Conservation (phyloP, 2,329 filamentous ascomycete genomes). For the Neospermospora avenae region DNA sequence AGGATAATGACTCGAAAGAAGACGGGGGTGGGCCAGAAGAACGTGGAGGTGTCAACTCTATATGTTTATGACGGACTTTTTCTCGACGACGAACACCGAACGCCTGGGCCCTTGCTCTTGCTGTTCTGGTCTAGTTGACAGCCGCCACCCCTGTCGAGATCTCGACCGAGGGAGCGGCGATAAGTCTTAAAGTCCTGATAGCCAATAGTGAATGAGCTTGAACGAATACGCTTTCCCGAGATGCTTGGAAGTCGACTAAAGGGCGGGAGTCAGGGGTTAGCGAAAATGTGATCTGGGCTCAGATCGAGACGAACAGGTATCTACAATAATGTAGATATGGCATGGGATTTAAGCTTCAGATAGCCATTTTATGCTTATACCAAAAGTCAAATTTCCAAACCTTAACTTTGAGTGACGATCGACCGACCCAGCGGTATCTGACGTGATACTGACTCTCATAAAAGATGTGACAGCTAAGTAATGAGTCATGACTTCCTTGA, state of each 20-base stretch:
- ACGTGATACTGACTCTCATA: too few relatives aligned
- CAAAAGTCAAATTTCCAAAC: too few relatives aligned
- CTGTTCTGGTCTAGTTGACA: background rate
- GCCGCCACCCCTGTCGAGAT: background rate
- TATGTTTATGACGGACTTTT: too few relatives aligned
- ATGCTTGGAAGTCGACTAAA: background rate
- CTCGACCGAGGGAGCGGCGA: too few relatives aligned
- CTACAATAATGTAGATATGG: too few relatives aligned
- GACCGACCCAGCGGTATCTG: too few relatives aligned
- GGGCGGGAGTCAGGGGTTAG: background rate
- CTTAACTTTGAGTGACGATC: too few relatives aligned
- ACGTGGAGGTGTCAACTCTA: too few relatives aligned
- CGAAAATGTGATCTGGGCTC: background rate
- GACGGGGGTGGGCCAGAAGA: background rate
- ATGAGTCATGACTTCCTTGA: too few relatives aligned
- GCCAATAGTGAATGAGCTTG: background rate
- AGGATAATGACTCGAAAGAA: background rate
- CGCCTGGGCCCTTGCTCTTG: background rate
- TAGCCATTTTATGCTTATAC: too few relatives aligned
- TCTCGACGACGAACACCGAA: background rate
- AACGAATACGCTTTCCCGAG: background rate
- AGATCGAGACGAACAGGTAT: too few relatives aligned
- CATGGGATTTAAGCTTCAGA: background rate
- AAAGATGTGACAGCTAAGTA: too few relatives aligned
- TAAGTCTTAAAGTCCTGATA: background rate